Conservation (phyloP, 1,284 basidiomycete genomes). For the Retiboletus flavoniger region DNA sequence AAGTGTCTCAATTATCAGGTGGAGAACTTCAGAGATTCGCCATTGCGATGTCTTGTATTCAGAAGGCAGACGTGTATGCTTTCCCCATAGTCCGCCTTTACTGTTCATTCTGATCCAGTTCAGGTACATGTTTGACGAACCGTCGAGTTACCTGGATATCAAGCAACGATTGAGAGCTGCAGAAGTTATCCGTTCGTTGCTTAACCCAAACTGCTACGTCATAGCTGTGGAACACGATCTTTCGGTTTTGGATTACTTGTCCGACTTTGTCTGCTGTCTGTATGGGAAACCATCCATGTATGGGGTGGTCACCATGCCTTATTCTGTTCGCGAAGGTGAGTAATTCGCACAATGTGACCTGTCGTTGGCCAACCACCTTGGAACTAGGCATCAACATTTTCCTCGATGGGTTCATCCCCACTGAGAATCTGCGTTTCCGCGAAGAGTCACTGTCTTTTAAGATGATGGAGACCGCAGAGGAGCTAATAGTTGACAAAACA, state of each 20-base stretch:
- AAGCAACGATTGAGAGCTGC: conserved; percentile 94
- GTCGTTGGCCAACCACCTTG: conserved; percentile 3
- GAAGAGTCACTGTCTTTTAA: conserved; percentile 94
- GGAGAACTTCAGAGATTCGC: conserved; percentile 97
- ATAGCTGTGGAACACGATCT: conserved; percentile 98
- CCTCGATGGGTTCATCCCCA: conserved; percentile 95
- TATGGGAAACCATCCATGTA: conserved; percentile 98
- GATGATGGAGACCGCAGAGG: conserved; percentile 93
- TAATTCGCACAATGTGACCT: conserved; percentile 4
- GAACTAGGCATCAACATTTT: conserved; percentile 89
- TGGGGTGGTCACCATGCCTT: conserved; percentile 97
- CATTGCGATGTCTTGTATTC: conserved; percentile 91
- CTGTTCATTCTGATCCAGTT: conserved; percentile 6
- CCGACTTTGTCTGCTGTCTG: conserved; percentile 94
- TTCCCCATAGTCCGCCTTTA: conserved; percentile 1
- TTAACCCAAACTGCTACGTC: conserved; percentile 83
- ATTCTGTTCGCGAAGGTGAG: conserved; percentile 91
- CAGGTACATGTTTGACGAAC: conserved; percentile 97
- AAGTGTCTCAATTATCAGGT: conserved; percentile 84
- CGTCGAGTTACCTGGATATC: conserved; percentile 95
- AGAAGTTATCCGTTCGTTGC: conserved; percentile 87
- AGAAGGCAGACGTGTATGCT: conserved; percentile 84
- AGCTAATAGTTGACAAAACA: conserved; percentile 79
- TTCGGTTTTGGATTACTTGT: conserved; percentile 94
- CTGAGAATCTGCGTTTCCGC: conserved; percentile 97